Evolutionary conservation across 768 basidiomycete genomes (phyloP), one percentile per base, ranked within the genome.

Genomic region (Macrocybe gigantea): DNA sequence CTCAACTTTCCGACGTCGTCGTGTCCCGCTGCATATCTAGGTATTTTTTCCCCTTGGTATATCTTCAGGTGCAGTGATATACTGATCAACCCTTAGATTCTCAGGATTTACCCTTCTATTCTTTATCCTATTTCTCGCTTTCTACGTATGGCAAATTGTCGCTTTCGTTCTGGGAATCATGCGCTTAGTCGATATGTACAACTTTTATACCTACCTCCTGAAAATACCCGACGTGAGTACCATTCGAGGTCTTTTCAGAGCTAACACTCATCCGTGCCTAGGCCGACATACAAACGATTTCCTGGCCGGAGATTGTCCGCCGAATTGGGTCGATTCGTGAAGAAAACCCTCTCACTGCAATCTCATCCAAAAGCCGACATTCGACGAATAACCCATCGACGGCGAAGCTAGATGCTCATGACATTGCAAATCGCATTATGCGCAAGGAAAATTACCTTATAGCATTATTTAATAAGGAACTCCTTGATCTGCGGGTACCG

Each of bases 381-480:
- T 70, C 65, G 42, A 69, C 72, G 0, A 79, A 81, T 54, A 78
- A 85, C 52, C 78, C 84, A 4, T 75, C 83, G 7, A 84, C 81
- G 1, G 89, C 92, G 41, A 90, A 90, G 61, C 80, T 99, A 6
- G 96, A 99, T 56, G 96, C 95, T 2, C 96, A 99, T 61, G 95
- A 98, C 65, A 83, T 98, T 45, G 95, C 95, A 4, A 98, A 97
- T 62, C 86, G 96, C 44, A 97, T 99, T 58, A 79, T 99, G 82
- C 80, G 96, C 32, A 92, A 97, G 63, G 96, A 98, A 62, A 99
- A 99, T 66, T 99, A 98, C 62, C 77, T 99, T 44, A 96, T 98
- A 49, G 93, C 96, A 0, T 66, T 99, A 13, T 96, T 99, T 66
- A 99, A 98, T 70, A 98, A 97, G 63, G 93, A 96, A 53, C 66